Percentiles rank a stretch among this genome's conserved stretches.
phyloP scores from a whole-genome alignment of 2,329 filamentous ascomycete genomes.

The Geosmithia putterillii region DNA sequence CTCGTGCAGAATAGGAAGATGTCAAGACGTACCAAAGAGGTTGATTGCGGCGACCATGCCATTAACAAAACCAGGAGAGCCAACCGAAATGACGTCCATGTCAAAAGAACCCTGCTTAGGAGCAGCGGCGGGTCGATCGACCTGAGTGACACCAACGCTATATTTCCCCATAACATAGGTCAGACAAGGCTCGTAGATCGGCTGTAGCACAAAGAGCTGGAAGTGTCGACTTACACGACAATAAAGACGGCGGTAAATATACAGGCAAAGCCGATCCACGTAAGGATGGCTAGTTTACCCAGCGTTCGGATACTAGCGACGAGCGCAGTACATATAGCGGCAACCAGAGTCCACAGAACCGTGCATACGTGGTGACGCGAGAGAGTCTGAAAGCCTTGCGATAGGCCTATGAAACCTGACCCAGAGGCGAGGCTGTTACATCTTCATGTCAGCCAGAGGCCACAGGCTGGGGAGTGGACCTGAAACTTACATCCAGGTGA shows the following conservation, averaged over 20 bases:
- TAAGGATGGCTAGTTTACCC: conserved; percentile 13
- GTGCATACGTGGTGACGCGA: conserved; percentile 8
- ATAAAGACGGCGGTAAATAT: conserved; percentile 14
- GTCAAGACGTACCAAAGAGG: conserved; percentile 9
- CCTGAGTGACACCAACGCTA: conserved; percentile 13
- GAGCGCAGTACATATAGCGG: conserved; percentile 10
- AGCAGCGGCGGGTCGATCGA: conserved; percentile 5
- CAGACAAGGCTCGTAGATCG: neutral
- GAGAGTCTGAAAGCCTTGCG: conserved; percentile 10
- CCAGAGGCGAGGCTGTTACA: conserved; percentile 8
- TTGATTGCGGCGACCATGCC: conserved; percentile 11
- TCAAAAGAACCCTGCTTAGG: conserved; percentile 10
- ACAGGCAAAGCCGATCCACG: conserved; percentile 14
- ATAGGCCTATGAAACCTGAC: conserved; percentile 10
- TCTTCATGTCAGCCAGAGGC: neutral
- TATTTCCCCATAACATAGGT: neutral
- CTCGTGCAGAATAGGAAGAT: neutral
- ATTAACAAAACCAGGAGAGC: conserved; percentile 9
- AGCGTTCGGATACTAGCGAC: conserved; percentile 16
- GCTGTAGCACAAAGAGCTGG: neutral
- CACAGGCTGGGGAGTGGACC: neutral
- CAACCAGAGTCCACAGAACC: conserved; percentile 10
- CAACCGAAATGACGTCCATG: conserved; percentile 16
- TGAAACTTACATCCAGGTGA: conserved; percentile 10
- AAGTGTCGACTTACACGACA: conserved; percentile 11